These are phyloP conservation scores for Powellomyces hirtus DNA, from an alignment of 192 early-diverging fungal species.

Conservation along the genomic window DNA sequence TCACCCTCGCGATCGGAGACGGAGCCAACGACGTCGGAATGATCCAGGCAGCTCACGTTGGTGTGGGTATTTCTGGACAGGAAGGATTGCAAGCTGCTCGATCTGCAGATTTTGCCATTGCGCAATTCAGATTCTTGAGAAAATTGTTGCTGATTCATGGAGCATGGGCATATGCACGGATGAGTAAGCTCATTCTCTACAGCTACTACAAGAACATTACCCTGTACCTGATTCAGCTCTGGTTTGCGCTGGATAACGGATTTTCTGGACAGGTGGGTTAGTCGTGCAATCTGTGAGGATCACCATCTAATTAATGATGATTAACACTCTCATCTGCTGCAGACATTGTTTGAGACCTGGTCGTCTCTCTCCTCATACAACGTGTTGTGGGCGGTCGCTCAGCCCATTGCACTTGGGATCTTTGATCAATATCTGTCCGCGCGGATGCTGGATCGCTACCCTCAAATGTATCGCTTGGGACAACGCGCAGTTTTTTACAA, in stretches of 20 bases:
- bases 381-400: conserved; percentile 87
- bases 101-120: conserved; percentile 95
- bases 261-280: conserved; percentile 76
- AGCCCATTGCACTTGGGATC: conserved; percentile 90
- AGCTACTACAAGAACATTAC: conserved; percentile 99
- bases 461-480: conserved; percentile 83
- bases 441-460: conserved; percentile 92
- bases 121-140: conserved; percentile 91
- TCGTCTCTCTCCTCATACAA: conserved; percentile 86
- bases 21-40: conserved; percentile 99
- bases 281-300: background rate
- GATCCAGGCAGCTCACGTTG: conserved; percentile 99
- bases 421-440: conserved; percentile 96
- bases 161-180: conserved; percentile 92
- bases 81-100: conserved; percentile 97
- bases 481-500: conserved; percentile 69
- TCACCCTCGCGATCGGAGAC: conserved; percentile 96
- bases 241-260: conserved; percentile 91
- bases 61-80: conserved; percentile 93
- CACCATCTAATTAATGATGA: background rate
- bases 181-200: conserved; percentile 93
- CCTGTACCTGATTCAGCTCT: conserved; percentile 96
- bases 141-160: conserved; percentile 98
- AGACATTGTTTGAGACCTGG: conserved; percentile 98
- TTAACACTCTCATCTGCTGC: conserved; percentile 12